A percentile compares a stretch with the other conserved stretches of the same genome.
phyloP scores from a whole-genome alignment of 805 yeast species.

The Candida easanensis region DNA sequence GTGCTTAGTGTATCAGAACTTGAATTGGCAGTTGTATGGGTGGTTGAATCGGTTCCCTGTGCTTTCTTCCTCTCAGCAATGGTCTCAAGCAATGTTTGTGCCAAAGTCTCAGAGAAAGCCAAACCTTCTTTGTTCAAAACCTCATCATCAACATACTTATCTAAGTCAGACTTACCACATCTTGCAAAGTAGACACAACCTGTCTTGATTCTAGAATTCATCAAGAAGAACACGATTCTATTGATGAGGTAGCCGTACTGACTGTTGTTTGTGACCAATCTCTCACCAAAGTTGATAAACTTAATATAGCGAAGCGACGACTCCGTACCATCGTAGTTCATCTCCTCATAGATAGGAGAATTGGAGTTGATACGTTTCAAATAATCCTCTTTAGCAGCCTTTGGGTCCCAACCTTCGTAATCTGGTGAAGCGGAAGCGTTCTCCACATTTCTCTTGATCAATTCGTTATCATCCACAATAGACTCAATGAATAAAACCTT shows the following conservation, averaged over 20 bases:
- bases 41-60: conserved; percentile 1
- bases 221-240: conserved; percentile 85
- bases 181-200: conserved; percentile 94
- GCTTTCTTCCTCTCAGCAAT: conserved; percentile 31
- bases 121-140: conserved; percentile 74
- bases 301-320: conserved; percentile 70
- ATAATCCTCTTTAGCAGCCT: conserved; percentile 75
- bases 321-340: conserved; percentile 45
- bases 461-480: conserved; percentile 65
- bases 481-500: conserved; percentile 88
- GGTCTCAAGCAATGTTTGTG: conserved; percentile 46
- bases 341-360: conserved; percentile 68
- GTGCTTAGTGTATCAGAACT: conserved; percentile 15
- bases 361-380: conserved; percentile 66
- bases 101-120: conserved; percentile 61
- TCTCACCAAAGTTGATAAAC: conserved; percentile 86
- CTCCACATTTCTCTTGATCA: conserved; percentile 72
- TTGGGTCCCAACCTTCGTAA: conserved; percentile 71
- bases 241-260: conserved; percentile 87
- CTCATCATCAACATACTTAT: conserved; percentile 73
- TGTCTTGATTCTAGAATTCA: conserved; percentile 83
- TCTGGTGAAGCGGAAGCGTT: conserved; percentile 90
- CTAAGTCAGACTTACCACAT: conserved; percentile 51
- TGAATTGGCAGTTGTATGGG: conserved; percentile 15
- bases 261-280: conserved; percentile 74